Percentiles rank a stretch among this genome's conserved stretches.
These are phyloP conservation scores for Aspergillus ochraceoroseus DNA, from an alignment of 2,329 filamentous ascomycete species.

Conservation along the genomic window DNA sequence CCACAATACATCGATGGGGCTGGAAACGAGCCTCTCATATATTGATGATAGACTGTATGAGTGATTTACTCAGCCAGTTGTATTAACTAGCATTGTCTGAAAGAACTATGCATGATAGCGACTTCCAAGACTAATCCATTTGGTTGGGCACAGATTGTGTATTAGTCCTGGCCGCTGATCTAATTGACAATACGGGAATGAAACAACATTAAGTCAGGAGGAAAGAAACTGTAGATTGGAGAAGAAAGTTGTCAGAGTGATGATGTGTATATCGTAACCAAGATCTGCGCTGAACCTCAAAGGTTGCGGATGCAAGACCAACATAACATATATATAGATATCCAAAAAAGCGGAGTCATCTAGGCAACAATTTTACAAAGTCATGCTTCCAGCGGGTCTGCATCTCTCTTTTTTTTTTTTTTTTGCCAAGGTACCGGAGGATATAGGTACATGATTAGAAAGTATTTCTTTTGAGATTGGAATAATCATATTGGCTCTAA, in stretches of 20 bases:
- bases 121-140: too few relatives aligned
- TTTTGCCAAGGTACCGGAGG: constrained; percentile 11
- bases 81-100: neutral
- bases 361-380: constrained; percentile 12
- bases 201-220: too few relatives aligned
- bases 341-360: neutral
- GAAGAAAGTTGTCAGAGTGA: too few relatives aligned
- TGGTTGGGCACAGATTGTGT: too few relatives aligned
- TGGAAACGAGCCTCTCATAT: constrained; percentile 1
- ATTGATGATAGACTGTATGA: constrained; percentile 1
- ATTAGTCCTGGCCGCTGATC: too few relatives aligned
- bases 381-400: neutral
- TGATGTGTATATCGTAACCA: too few relatives aligned
- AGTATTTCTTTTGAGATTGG: constrained; percentile 6
- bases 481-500: constrained; percentile 6
- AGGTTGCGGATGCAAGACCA: too few relatives aligned
- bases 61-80: constrained; percentile 11
- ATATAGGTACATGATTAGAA: constrained; percentile 8
- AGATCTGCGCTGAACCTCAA: too few relatives aligned
- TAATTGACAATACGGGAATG: too few relatives aligned
- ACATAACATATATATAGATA: too few relatives aligned
- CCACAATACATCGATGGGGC: neutral
- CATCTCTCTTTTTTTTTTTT: neutral
- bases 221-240: too few relatives aligned
- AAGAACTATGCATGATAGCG: too few relatives aligned